Percentiles rank a stretch among this genome's conserved stretches.
These are phyloP conservation scores for Botrytis medusae DNA, from an alignment of 2,329 filamentous ascomycete species.

Conservation along the genomic window DNA sequence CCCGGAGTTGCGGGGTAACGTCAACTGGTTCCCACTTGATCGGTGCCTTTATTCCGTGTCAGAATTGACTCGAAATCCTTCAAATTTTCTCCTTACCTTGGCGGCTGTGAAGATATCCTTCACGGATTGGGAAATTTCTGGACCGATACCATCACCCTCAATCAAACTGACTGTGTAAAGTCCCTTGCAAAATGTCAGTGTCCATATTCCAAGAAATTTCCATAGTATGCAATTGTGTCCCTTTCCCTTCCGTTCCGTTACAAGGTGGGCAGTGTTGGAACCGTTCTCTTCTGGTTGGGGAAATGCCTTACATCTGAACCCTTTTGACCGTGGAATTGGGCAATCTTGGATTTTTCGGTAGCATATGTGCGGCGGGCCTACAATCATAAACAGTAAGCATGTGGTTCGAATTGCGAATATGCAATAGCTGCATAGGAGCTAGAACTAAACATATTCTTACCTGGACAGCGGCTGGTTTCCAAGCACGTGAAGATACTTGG, in stretches of 20 bases:
- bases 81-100: constrained; percentile 59
- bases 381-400: constrained; percentile 29
- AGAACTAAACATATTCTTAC: constrained; percentile 46
- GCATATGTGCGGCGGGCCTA: constrained; percentile 64
- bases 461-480: constrained; percentile 52
- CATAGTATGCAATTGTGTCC: constrained; percentile 33
- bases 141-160: constrained; percentile 98
- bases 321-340: constrained; percentile 91
- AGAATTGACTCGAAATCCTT: constrained; percentile 29
- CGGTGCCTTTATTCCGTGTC: constrained; percentile 60
- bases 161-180: constrained; percentile 96
- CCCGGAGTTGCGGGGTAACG: constrained; percentile 88
- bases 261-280: neutral
- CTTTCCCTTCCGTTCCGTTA: constrained; percentile 23
- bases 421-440: constrained; percentile 23
- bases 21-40: constrained; percentile 97
- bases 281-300: constrained; percentile 23
- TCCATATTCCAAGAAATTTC: neutral
- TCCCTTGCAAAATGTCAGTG: constrained; percentile 58
- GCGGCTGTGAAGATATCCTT: constrained; percentile 98
- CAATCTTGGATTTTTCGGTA: constrained; percentile 66
- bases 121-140: constrained; percentile 95
- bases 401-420: constrained; percentile 11
- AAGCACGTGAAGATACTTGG: constrained; percentile 62
- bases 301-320: constrained; percentile 71